A percentile compares a stretch with the other conserved stretches of the same genome.
These are phyloP conservation scores for Fusarium xyrophilum DNA, from an alignment of 2,329 filamentous ascomycete genomes.

Conservation along the genomic window DNA sequence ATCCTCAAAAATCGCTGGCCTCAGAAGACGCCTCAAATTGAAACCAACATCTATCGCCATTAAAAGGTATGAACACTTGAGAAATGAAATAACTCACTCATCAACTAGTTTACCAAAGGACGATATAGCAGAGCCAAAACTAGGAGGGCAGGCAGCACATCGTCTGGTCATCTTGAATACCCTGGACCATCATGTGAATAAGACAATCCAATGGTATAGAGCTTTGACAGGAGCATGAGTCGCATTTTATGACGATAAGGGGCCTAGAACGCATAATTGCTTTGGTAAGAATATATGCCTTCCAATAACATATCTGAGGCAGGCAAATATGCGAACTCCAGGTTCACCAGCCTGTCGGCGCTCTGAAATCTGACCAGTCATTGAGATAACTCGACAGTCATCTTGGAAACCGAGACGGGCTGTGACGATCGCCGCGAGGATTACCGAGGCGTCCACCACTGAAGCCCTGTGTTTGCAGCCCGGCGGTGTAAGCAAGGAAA, in stretches of 20 bases:
- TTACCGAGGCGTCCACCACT: slow-evolving; percentile 1
- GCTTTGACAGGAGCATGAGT: not conserved
- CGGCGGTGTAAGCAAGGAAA: slow-evolving; percentile 24
- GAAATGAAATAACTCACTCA: not conserved
- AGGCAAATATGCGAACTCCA: slow-evolving; percentile 20
- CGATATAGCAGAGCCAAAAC: not conserved
- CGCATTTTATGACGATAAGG: not conserved
- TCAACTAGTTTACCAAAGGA: not conserved
- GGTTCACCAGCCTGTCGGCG: slow-evolving; percentile 7
- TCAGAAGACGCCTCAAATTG: slow-evolving; percentile 15
- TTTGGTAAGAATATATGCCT: not conserved
- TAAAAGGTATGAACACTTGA: not conserved
- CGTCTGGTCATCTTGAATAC: not conserved
- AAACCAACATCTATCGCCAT: not conserved
- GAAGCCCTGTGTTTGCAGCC: slow-evolving; percentile 5
- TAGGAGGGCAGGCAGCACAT: not conserved
- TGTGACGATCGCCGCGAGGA: slow-evolving; percentile 20
- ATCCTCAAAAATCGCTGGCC: slow-evolving; percentile 20
- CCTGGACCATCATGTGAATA: not conserved
- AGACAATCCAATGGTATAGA: not conserved
- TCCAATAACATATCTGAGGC: not conserved
- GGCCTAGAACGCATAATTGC: not conserved
- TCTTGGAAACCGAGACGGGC: slow-evolving; percentile 25
- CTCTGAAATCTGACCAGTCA: slow-evolving; percentile 34
- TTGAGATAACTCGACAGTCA: slow-evolving; percentile 26